Evolutionary conservation across 2,329 filamentous ascomycete species (phyloP), one percentile per base, ranked within the genome.

Genomic region (Phaeomoniella chlamydospora): DNA sequence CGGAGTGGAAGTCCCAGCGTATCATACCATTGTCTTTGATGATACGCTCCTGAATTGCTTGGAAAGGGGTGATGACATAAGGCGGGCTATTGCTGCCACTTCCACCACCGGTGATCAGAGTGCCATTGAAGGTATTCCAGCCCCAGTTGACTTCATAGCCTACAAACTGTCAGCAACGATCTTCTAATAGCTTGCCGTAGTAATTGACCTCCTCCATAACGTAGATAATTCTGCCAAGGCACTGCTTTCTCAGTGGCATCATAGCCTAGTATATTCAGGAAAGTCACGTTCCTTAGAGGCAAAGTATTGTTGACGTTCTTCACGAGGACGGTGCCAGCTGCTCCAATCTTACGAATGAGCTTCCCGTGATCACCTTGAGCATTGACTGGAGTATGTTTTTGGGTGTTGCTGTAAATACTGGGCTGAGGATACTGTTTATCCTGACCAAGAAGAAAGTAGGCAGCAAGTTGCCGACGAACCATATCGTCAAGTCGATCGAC

Each of bases 241-340:
- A 26, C 22, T 26, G 22, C n/a, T n/a, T 9, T 6, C 6, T 26
- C 57, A 48, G 30, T 54, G 46, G 16, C 66, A 54, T 75, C 75
- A 48, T 78, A 78, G 16, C 74, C 70, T 45, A 71, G 76, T n/a
- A 79, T 45, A 1, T 73, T 71, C 30, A 80, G 43, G 41, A 69
- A 45, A 40, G 60, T 65, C 6, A 61, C 62, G 10, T 45, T 52
- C 5, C 60, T 59, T 0, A 80, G 52, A 0, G 74, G 74, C 1
- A 79, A 59, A 0, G 69, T 56, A 11, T 58, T 59, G 30, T 70
- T 68, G 29, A 49, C 55, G 48, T 80, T 79, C 51, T 79, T 80
- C 18, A 79, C 62, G 0, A 79, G 61, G 1, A 79, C 74, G 36
- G 77, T 26, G 22, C 22, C 22, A 26, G 22, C 22, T 6, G 22